A percentile compares a stretch with the other conserved stretches of the same genome.
These are phyloP conservation scores for Pedinophyceae sp. DNA, from an alignment of 139 green algal species.

Conservation along the genomic window DNA sequence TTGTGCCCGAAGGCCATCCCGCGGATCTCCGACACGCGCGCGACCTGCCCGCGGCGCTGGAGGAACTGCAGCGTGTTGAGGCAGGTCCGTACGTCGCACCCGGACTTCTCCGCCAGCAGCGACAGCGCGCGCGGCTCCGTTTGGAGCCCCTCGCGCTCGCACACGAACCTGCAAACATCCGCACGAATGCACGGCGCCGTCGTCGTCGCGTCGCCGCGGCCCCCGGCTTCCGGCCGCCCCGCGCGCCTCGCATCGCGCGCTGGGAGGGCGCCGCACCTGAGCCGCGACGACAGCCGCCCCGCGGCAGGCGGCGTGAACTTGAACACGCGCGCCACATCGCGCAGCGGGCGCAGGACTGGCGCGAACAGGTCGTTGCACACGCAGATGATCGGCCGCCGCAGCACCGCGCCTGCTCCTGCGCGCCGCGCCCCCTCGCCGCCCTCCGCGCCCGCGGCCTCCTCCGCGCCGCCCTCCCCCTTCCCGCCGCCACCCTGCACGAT, in stretches of 20 bases:
- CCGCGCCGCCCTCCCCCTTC: conserved; percentile 2
- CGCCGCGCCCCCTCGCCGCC: neutral
- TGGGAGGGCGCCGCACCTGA: neutral
- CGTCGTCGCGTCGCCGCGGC: conserved; percentile 2
- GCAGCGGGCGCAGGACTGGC: conserved; percentile 65
- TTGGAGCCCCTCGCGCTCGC: conserved; percentile 22
- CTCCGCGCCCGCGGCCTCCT: neutral
- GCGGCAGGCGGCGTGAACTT: conserved; percentile 32
- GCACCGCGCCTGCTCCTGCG: conserved; percentile 8
- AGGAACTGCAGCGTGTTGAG: conserved; percentile 90
- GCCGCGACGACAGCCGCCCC: conserved; percentile 2
- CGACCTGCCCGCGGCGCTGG: conserved; percentile 5
- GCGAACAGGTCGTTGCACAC: conserved; percentile 95
- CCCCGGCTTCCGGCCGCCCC: no score
- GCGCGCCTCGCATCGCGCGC: neutral
- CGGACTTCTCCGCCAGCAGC: conserved; percentile 24
- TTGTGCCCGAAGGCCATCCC: conserved; percentile 45
- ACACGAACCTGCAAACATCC: conserved; percentile 19
- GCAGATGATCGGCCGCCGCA: conserved; percentile 77
- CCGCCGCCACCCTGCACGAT: conserved; percentile 34
- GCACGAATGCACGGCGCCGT: neutral
- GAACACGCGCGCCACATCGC: conserved; percentile 56
- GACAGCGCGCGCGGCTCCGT: conserved; percentile 31
- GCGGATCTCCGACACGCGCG: conserved; percentile 15
- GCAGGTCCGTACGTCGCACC: conserved; percentile 72